A percentile compares a stretch with the other conserved stretches of the same genome.
Conservation (phyloP, 805 yeast genomes). For the Metschnikowia kunwiensis region DNA sequence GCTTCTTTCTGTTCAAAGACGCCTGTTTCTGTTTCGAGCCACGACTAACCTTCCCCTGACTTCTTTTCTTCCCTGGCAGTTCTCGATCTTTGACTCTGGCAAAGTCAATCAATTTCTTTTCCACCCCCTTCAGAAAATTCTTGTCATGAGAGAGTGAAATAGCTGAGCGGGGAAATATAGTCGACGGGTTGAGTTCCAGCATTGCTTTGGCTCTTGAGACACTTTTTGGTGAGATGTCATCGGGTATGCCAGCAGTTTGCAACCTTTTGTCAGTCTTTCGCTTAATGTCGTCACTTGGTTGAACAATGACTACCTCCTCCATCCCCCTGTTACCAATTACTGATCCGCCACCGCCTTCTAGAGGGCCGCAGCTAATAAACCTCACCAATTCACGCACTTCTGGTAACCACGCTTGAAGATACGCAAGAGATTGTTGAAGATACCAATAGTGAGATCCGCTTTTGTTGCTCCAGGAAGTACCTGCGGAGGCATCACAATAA, state of each 20-base stretch:
- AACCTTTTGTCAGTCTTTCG: constrained; percentile 11
- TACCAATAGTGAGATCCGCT: constrained; percentile 32
- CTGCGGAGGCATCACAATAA: constrained; percentile 25
- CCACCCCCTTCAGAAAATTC: constrained; percentile 25
- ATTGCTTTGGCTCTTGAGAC: constrained; percentile 6
- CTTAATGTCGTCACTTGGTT: constrained; percentile 7
- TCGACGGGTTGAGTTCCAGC: constrained; percentile 27
- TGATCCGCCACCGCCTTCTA: too few species aligned
- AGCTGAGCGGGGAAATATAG: constrained; percentile 30
- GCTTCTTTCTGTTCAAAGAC: constrained; percentile 13
- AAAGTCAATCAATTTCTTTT: constrained; percentile 31
- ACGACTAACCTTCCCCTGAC: constrained; percentile 1
- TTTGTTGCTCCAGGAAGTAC: constrained; percentile 24
- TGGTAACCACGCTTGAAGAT: constrained; percentile 34
- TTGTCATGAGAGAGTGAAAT: constrained; percentile 23
- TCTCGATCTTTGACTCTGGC: constrained; percentile 23
- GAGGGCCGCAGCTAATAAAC: too few species aligned
- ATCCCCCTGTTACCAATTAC: background rate
- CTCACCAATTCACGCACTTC: constrained; percentile 22
- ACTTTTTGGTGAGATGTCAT: constrained; percentile 13
- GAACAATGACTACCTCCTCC: constrained; percentile 1
- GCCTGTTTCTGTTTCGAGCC: constrained; percentile 3
- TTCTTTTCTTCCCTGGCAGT: constrained; percentile 22
- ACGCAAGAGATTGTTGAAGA: constrained; percentile 29
- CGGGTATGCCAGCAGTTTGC: constrained; percentile 3